Percentiles rank a stretch among this genome's conserved stretches.
Evolutionary conservation across 345 rosid genomes (phyloP).

Genomic region (Citrus australasica): DNA sequence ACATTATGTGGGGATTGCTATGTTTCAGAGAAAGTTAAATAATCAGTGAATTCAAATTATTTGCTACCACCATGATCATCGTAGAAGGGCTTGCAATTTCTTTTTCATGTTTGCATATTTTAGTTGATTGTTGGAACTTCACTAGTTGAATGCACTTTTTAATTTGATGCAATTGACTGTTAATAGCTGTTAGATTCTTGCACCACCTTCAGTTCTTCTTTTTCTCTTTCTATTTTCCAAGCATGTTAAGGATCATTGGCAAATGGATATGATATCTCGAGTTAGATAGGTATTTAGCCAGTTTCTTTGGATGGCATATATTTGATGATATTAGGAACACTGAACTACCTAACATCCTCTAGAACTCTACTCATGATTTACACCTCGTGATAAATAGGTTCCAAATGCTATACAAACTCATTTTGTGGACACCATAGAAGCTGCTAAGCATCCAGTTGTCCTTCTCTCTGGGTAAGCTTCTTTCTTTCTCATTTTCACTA

Average conservation of each 20-base stretch:
- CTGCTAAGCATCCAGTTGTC: slow-evolving; percentile 76
- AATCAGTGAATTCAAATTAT: neutral
- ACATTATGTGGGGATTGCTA: neutral
- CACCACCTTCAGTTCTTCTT: neutral
- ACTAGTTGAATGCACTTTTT: neutral
- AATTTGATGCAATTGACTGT: neutral
- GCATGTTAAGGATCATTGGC: neutral
- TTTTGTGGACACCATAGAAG: slow-evolving; percentile 56
- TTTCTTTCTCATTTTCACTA: slow-evolving; percentile 15
- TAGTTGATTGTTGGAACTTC: neutral
- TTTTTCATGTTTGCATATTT: neutral
- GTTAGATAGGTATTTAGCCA: neutral
- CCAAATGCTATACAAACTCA: slow-evolving; percentile 73
- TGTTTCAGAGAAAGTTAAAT: neutral
- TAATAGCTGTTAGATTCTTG: neutral
- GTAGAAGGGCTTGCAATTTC: neutral
- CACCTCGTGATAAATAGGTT: slow-evolving; percentile 49
- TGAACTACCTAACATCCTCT: slow-evolving; percentile 1
- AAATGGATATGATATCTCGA: neutral
- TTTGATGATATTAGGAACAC: neutral
- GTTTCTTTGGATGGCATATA: neutral
- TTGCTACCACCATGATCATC: neutral
- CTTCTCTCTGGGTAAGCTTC: slow-evolving; percentile 60
- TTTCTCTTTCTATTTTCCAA: neutral
- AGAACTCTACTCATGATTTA: slow-evolving; percentile 2